A percentile compares a stretch with the other conserved stretches of the same genome.
Evolutionary conservation across 805 yeast species (phyloP).

Genomic region (Metschnikowia colocasiae): DNA sequence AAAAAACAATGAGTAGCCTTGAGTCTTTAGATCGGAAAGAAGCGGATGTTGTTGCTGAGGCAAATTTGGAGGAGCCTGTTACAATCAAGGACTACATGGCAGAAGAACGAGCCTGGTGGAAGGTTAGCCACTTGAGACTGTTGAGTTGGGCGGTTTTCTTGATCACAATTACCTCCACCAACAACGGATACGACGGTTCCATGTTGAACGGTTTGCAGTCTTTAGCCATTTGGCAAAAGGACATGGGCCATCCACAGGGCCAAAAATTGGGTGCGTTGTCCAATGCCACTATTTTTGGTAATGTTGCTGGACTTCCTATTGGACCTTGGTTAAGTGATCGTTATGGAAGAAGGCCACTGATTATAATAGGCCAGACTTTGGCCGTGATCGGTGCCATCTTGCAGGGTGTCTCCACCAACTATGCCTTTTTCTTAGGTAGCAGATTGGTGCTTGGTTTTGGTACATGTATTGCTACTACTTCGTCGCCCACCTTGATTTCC

Average conservation of each 20-base stretch:
- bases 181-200: conserved; percentile 28
- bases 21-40: conserved; percentile 1
- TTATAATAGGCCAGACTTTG: conserved; percentile 26
- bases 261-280: conserved; percentile 22
- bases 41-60: background rate
- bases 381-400: conserved; percentile 34
- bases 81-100: conserved; percentile 14
- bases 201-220: conserved; percentile 51
- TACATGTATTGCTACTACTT: conserved; percentile 36
- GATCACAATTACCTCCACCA: conserved; percentile 45
- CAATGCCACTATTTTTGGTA: conserved; percentile 34
- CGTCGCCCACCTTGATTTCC: conserved; percentile 48
- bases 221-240: conserved; percentile 37
- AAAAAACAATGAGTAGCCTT: background rate
- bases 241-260: conserved; percentile 27
- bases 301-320: conserved; percentile 24
- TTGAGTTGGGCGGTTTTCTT: conserved; percentile 39
- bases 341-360: conserved; percentile 38
- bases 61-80: background rate
- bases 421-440: conserved; percentile 36
- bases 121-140: conserved; percentile 34
- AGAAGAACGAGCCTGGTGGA: conserved; percentile 27
- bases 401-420: conserved; percentile 35
- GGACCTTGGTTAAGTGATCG: conserved; percentile 27
- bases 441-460: conserved; percentile 52